Evolutionary conservation across 2,329 filamentous ascomycete genomes (phyloP), one percentile per base, ranked within the genome.

Genomic region (Fusarium sp.): DNA sequence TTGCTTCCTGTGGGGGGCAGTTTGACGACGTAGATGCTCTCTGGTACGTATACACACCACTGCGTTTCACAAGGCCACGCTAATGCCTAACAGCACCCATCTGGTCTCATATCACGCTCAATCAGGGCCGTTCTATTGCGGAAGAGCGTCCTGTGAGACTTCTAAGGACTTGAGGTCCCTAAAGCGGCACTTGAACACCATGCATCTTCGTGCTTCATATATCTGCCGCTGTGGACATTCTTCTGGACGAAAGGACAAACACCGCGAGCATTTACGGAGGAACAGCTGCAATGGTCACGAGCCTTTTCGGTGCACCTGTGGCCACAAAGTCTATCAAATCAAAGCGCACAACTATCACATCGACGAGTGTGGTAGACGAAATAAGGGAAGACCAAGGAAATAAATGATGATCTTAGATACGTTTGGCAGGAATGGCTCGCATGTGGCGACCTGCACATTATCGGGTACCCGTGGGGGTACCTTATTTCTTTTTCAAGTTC

Each of bases 31-130:
- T 43, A 5, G 48, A 48, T 1, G 13, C 42, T 26, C 36, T 60
- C 0, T 24, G 58, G 58, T 62, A 39, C 28, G 38, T 14, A 4
- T 38, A 11, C 5, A 15, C 45, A 3, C 13, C 3, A 13, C 24
- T 14, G 8, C 17, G 26, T 24, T 3, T 1, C 15, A 22, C n/a
- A 11, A 6, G 1, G 0, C 0, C 0, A 15, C 2, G 1, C 44
- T 57, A 4, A 61, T 7, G 14, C 0, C 1, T 4, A 7, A 7
- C 4, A 62, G 58, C 3, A 9, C 20, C 18, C 59, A 63, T 1
- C 2, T 63, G 2, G 8, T 36, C 10, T 28, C 33, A 4, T 33
- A 38, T 14, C 58, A 62, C 11, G 4, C 6, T 2, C 0, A 5
- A 6, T 51, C 26, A 17, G 2, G 6, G 2, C 53, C 24, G 0